Base-by-base conservation (phyloP, 768 basidiomycete genomes). In the Boletus subparvulus region DNA sequence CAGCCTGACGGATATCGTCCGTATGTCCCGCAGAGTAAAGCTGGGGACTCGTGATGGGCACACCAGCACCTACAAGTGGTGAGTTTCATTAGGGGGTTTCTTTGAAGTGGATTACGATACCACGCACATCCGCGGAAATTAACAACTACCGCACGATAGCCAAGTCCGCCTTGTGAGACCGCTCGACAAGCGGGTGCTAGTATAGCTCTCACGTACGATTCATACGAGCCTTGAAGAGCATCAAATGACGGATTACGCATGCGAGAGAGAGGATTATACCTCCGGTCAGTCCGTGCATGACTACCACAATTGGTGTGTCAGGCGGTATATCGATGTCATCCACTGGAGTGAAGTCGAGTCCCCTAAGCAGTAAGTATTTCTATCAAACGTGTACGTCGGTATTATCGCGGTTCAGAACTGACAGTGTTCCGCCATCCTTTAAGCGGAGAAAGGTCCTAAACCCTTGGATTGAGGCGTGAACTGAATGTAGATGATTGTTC, bases 51-150 rank as follows among this genome's bases (percentile, higher is more conserved):
- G 92, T 96, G 54, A 98, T 70, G 3, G 90, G 90, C 32, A 89
- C 84, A 36, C 89, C 88, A 52, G 94, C 94, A 74, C 92, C 90
- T 94, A 68, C 24, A 64, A 50, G 52, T 19, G 32, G 28, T 45
- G 47, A 51, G 32, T 58, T 54, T 46, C 44, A 66, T 66, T 39
- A 59, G 54, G 51, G 50, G 54, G 30, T 56, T 60, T 50, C 26
- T 49, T 58, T 52, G 30, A 21, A 56, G 33, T 39, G 33, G 52
- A 36, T 30, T 28, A 49, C 44, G 47, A 49, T 49, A 40, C 17
- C 36, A 81, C 88, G 67, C 65, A 90, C 94, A 96, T 67, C 94
- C 94, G 64, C 95, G 83, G 74, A 90, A 95, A 74, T 96, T 97
- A 69, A 95, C 82, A 10, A 98, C 93, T 13, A 90, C 87, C 6